phyloP scores from a whole-genome alignment of 768 basidiomycete genomes.

The Pleurotus pulmonarius region DNA sequence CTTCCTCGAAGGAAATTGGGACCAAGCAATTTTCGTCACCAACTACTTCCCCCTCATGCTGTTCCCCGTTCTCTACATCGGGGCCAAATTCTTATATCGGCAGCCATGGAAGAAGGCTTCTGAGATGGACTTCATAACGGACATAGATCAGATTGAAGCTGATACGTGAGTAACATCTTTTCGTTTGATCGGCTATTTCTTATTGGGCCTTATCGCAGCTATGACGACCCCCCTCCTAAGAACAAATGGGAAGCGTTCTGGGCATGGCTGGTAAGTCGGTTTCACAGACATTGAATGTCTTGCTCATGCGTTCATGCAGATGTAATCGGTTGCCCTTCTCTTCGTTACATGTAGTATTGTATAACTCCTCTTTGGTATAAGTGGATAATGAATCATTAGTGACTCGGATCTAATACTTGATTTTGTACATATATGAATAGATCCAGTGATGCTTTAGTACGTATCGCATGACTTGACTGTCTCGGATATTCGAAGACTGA shows the following conservation, averaged over 20 bases:
- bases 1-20: constrained; percentile 40
- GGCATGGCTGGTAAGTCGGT: constrained; percentile 66
- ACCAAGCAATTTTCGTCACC: constrained; percentile 69
- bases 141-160: constrained; percentile 68
- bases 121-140: constrained; percentile 84
- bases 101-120: constrained; percentile 39
- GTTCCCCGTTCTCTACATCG: constrained; percentile 74
- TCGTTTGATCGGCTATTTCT: background rate
- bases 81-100: constrained; percentile 52
- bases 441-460: no score
- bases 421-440: no score
- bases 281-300: background rate
- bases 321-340: background rate
- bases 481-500: no score
- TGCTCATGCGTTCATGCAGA: background rate
- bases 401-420: no score
- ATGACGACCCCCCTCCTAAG: constrained; percentile 68
- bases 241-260: constrained; percentile 71
- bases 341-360: no score
- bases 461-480: no score
- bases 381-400: no score
- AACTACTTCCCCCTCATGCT: constrained; percentile 71
- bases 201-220: constrained; percentile 24
- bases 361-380: no score
- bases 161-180: constrained; percentile 37